These are phyloP conservation scores for Chaetoceros muelleri DNA, from an alignment of 108 stramenopile species.

Conservation along the genomic window DNA sequence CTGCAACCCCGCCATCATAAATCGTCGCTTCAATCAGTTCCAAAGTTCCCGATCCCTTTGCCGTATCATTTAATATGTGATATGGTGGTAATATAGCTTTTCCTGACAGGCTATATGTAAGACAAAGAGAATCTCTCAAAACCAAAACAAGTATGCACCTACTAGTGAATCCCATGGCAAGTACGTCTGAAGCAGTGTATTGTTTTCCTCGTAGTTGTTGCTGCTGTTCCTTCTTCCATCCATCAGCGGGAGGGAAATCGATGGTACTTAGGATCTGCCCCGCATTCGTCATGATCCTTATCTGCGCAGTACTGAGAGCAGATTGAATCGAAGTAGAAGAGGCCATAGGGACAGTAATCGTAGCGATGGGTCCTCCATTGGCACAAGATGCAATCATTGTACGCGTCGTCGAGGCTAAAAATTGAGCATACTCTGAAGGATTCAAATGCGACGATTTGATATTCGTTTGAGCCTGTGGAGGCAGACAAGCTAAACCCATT, in stretches of 20 bases:
- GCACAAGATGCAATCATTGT: slow-evolving; percentile 70
- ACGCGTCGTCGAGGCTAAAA: slow-evolving; percentile 49
- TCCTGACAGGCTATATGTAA: slow-evolving; percentile 57
- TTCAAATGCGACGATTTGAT: not conserved
- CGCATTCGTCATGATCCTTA: slow-evolving; percentile 62
- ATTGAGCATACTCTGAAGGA: slow-evolving; percentile 3
- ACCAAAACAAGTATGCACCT: slow-evolving; percentile 52
- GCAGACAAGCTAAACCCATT: not conserved
- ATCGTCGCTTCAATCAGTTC: slow-evolving; percentile 50
- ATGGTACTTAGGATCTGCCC: slow-evolving; percentile 38
- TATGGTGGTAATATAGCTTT: slow-evolving; percentile 55
- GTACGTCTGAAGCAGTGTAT: slow-evolving; percentile 36
- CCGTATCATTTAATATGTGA: slow-evolving; percentile 30
- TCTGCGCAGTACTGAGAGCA: slow-evolving; percentile 35
- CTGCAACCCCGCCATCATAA: slow-evolving; percentile 71
- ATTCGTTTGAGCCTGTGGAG: not conserved
- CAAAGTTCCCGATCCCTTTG: slow-evolving; percentile 20
- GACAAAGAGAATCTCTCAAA: slow-evolving; percentile 53
- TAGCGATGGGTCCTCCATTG: slow-evolving; percentile 74
- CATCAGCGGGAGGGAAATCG: slow-evolving; percentile 41
- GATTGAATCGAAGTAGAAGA: slow-evolving; percentile 12
- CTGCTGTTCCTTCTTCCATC: not conserved
- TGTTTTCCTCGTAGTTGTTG: not conserved
- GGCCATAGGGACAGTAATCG: slow-evolving; percentile 47
- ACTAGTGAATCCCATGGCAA: slow-evolving; percentile 66